These are phyloP conservation scores for Anethum foeniculum DNA, from an alignment of 140 eudicot species.

Conservation along the genomic window DNA sequence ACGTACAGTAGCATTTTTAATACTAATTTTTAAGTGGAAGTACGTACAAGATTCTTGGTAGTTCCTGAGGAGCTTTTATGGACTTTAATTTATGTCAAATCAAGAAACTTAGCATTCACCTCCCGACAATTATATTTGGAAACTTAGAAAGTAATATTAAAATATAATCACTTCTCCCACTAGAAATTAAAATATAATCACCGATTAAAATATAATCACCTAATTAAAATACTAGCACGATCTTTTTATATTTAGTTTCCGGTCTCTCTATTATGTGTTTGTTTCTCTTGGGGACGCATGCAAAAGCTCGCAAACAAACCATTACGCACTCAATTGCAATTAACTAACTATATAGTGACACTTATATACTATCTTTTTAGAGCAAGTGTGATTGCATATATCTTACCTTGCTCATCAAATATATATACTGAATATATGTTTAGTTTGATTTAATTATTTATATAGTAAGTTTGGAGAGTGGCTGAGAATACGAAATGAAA, in stretches of 20 bases:
- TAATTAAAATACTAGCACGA: background rate
- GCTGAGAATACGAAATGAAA: too few relatives aligned
- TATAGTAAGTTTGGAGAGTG: too few relatives aligned
- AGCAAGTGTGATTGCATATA: too few relatives aligned
- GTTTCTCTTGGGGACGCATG: slow-evolving; percentile 5
- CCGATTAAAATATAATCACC: too few relatives aligned
- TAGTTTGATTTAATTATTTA: too few relatives aligned
- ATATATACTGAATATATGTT: too few relatives aligned
- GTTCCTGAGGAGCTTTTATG: background rate
- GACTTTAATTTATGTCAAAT: slow-evolving; percentile 8
- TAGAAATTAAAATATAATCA: background rate
- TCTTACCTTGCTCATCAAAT: too few relatives aligned
- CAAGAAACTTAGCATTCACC: background rate
- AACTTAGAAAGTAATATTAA: background rate
- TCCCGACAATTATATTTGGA: background rate
- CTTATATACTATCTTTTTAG: too few relatives aligned
- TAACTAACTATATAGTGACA: too few relatives aligned
- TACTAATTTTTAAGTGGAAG: background rate
- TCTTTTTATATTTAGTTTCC: too few relatives aligned
- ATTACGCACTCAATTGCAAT: background rate
- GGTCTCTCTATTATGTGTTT: background rate
- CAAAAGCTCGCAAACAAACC: background rate
- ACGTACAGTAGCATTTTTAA: too few relatives aligned
- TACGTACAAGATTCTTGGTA: background rate
- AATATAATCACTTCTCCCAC: background rate